These are phyloP conservation scores for Talaromyces liani DNA, from an alignment of 495 filamentous ascomycete genomes.

Conservation along the genomic window DNA sequence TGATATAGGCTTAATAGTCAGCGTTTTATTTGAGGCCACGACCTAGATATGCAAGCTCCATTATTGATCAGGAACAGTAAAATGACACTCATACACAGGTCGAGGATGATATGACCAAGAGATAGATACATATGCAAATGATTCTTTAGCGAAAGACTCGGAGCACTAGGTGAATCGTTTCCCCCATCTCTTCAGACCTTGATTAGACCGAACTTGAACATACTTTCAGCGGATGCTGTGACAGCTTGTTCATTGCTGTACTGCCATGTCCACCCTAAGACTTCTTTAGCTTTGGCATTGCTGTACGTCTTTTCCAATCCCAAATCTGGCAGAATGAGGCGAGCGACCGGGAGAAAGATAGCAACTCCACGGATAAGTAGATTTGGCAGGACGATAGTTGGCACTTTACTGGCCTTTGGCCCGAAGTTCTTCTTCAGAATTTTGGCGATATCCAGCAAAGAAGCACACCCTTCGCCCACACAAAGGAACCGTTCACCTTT, in stretches of 20 bases:
- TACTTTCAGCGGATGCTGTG: not conserved
- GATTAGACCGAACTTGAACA: not conserved
- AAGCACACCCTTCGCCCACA: not conserved
- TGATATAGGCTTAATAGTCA: not conserved
- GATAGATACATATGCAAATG: not conserved
- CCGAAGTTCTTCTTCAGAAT: not conserved
- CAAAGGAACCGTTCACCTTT: conserved; percentile 1
- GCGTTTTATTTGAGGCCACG: not conserved
- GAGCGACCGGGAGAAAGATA: not conserved
- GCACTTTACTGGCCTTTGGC: not conserved
- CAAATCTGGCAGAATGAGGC: not conserved
- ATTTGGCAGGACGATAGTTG: not conserved
- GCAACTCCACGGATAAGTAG: not conserved
- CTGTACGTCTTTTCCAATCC: not conserved
- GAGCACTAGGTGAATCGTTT: not conserved
- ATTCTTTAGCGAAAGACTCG: not conserved
- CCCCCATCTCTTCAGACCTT: not conserved
- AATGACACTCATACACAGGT: not conserved
- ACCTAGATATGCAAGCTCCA: not conserved
- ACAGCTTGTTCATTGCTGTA: not conserved
- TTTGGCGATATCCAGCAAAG: not conserved
- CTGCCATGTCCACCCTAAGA: not conserved
- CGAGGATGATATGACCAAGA: not conserved
- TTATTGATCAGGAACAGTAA: not conserved
- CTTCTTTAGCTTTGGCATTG: not conserved